Base-by-base conservation (phyloP, 805 yeast species). In the Lipomyces yamadae region DNA sequence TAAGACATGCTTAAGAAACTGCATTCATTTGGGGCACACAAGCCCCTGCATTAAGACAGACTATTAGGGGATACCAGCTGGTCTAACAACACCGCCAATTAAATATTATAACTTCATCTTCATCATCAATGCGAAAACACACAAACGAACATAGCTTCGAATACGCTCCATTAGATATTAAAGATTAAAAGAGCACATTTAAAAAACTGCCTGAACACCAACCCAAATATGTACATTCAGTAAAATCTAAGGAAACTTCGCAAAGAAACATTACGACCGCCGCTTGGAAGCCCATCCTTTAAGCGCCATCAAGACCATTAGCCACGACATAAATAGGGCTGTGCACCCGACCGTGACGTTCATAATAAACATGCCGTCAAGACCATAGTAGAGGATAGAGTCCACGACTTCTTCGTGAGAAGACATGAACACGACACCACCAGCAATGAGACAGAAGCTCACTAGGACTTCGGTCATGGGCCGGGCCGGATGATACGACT, bases 361-460 rank as follows among this genome's bases (percentile, higher is more conserved):
- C 75, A 94, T 84, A 0, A 95, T 90, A 78, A 95, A 94, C 98
- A 95, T 93, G 61, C 88, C 82, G 35, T 95, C 91, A 67, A 88
- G 81, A 2, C 97, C 97, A 73, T 92, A 83, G 77, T 87, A 91
- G 72, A 91, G 91, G 79, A 92, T 82, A 29, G 91, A 93, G 72
- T 85, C 86, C 39, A 95, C 86, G 4, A 91, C 86, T 72, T 95
- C 96, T 74, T 91, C 94, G 56, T 96, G 90, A 63, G 95, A 88
- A 77, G 92, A 91, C 93, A 93, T 92, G 77, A 95, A 95, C 34
- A 95, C 88, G 69, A 90, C 78, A 8, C 99, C 99, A 58, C 99
- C 99, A 70, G 91, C 84, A 11, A 95, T 76, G 67, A 95, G 82
- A 68, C 92, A 85, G 79, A 94, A 93, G 15, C 93, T 81, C 0